Percentiles rank a stretch among this genome's conserved stretches.
Conservation (phyloP, 768 basidiomycete genomes). For the Cystobasidium ongulense region DNA sequence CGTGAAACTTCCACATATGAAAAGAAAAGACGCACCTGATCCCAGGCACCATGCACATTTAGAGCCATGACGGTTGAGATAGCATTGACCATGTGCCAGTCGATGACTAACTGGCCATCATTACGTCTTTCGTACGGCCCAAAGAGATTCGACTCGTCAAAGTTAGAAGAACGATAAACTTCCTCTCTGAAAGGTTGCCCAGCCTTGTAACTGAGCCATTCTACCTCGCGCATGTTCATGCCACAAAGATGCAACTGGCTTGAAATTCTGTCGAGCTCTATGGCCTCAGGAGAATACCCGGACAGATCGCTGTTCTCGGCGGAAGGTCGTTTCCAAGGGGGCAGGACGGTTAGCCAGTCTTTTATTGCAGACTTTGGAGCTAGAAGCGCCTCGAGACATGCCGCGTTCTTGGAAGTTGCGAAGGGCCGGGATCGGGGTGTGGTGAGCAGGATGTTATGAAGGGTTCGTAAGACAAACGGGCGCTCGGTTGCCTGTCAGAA, state of each 20-base stretch:
- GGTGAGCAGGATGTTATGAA: background rate
- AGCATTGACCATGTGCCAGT: constrained; percentile 14
- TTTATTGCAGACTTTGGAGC: background rate
- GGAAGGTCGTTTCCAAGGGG: background rate
- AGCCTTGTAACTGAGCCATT: background rate
- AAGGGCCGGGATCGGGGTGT: background rate
- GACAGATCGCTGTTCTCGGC: background rate
- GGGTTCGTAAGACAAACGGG: background rate
- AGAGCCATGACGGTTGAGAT: constrained; percentile 17
- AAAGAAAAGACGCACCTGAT: background rate
- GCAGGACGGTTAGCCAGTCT: constrained; percentile 14
- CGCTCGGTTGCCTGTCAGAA: background rate
- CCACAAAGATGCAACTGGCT: background rate
- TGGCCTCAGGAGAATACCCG: background rate
- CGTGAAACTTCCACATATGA: background rate
- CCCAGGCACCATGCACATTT: constrained; percentile 23
- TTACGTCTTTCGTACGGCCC: background rate
- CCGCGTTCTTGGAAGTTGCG: constrained; percentile 17
- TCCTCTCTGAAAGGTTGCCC: constrained; percentile 2
- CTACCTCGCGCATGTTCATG: background rate
- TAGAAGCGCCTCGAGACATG: background rate
- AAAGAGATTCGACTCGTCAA: background rate
- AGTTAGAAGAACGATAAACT: constrained; percentile 5
- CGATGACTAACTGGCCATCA: background rate
- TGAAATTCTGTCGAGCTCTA: background rate